A percentile compares a stretch with the other conserved stretches of the same genome.
Evolutionary conservation across 495 filamentous ascomycete genomes (phyloP).

Genomic region (Neurospora sp.): DNA sequence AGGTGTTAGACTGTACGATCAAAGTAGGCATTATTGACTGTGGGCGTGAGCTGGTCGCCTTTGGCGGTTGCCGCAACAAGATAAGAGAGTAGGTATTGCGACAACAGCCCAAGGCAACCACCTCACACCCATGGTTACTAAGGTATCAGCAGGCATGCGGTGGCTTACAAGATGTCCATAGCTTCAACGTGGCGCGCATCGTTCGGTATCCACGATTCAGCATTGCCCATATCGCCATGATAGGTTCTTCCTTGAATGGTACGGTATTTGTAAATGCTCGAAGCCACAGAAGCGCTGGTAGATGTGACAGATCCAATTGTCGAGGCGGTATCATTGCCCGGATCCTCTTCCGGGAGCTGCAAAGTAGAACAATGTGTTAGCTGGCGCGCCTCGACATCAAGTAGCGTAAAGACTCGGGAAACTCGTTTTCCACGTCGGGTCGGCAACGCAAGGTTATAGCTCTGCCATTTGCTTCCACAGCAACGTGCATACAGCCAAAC

Average conservation of each 20-base stretch:
- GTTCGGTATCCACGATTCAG: constrained; percentile 15
- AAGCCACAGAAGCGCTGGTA: constrained; percentile 24
- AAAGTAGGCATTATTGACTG: not conserved
- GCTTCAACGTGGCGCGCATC: constrained; percentile 15
- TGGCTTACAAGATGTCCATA: constrained; percentile 18
- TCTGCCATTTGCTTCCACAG: too few relatives aligned
- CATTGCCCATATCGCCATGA: constrained; percentile 12
- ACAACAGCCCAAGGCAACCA: not conserved
- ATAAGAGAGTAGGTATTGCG: not conserved
- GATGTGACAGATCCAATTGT: not conserved
- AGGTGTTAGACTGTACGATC: not conserved
- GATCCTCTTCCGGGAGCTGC: not conserved
- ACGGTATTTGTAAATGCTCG: constrained; percentile 24
- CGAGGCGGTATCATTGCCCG: not conserved
- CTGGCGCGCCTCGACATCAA: not conserved
- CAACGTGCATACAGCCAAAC: too few relatives aligned
- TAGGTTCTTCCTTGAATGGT: constrained; percentile 19
- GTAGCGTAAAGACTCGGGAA: not conserved
- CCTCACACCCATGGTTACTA: not conserved
- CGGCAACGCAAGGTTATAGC: too few relatives aligned
- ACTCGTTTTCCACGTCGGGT: too few relatives aligned
- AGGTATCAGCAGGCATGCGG: not conserved
- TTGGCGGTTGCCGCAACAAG: not conserved
- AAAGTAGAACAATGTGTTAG: not conserved
- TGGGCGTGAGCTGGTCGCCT: not conserved